Percentiles rank a stretch among this genome's conserved stretches.
Evolutionary conservation across 2,329 filamentous ascomycete genomes (phyloP).

Genomic region (Scortechinia acanthostroma): DNA sequence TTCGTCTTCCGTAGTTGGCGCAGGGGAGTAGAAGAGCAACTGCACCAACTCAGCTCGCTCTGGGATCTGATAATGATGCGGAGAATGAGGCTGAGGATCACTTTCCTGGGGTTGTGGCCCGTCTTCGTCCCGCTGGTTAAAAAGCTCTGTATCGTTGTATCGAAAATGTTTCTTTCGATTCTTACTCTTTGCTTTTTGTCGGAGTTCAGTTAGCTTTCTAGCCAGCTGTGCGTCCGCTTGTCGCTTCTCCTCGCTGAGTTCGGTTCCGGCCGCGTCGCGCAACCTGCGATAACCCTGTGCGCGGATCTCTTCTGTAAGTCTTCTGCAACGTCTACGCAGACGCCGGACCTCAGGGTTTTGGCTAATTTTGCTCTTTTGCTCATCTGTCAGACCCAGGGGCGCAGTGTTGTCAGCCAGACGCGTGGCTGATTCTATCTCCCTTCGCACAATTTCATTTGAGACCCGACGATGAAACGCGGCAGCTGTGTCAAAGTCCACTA

Average conservation of each 20-base stretch:
- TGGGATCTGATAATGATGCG: slow-evolving; percentile 5
- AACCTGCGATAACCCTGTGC: slow-evolving; percentile 4
- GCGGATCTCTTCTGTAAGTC: not conserved
- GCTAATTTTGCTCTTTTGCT: slow-evolving; percentile 8
- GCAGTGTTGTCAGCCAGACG: slow-evolving; percentile 8
- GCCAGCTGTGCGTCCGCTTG: slow-evolving; percentile 3
- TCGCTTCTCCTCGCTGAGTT: slow-evolving; percentile 5
- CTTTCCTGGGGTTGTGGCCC: not conserved
- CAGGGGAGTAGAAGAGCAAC: not conserved
- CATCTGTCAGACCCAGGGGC: slow-evolving; percentile 6
- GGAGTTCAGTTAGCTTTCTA: not conserved
- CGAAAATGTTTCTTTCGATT: slow-evolving; percentile 10
- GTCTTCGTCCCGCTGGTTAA: slow-evolving; percentile 10
- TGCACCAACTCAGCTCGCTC: slow-evolving; percentile 7
- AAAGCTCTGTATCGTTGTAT: slow-evolving; percentile 10
- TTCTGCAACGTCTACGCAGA: not conserved
- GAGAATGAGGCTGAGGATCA: not conserved
- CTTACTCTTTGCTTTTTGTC: slow-evolving; percentile 5
- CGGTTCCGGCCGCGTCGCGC: slow-evolving; percentile 2
- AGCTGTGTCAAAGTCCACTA: slow-evolving; percentile 9
- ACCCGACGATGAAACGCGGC: slow-evolving; percentile 8
- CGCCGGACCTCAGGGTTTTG: slow-evolving; percentile 4
- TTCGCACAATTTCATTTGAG: slow-evolving; percentile 9
- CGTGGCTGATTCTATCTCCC: slow-evolving; percentile 5
- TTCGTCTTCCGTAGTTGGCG: slow-evolving; percentile 4